Evolutionary conservation across 1,139 yeast genomes (phyloP), one percentile per base, ranked within the genome.

Genomic region (Protomyces gravidus): DNA sequence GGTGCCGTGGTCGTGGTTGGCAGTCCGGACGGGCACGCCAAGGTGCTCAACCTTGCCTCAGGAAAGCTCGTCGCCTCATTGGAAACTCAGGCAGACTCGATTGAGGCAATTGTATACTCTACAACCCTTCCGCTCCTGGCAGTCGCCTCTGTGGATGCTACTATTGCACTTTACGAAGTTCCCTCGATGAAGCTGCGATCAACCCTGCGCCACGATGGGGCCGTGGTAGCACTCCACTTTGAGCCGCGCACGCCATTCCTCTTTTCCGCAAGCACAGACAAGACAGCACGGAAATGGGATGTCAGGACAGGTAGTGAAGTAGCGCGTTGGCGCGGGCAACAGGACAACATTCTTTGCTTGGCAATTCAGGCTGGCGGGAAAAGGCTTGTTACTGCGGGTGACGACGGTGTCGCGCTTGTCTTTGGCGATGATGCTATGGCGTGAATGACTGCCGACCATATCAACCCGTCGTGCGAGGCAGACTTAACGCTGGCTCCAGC

Each of bases 91-190:
- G 56, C 59, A 45, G 60, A 50, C 17, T 55, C 61, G 11, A 62
- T 62, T 15, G 64, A 62, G 55, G 49, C 57, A 17, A 57, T 62
- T 32, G 28, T 50, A 6, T 53, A 87, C 84, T 64, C 72, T 78
- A 56, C 79, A 32, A 45, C 56, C 61, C 17, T 94, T 53, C 98
- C 94, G 73, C 85, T 96, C 2, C 77, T 92, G 62, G 73, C 86
- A 23, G 92, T 96, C 9, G 98, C 98, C 2, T 78, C 88, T 64
- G 97, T 92, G 17, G 84, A 89, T 21, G 98, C 98, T 49, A 87
- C 86, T 65, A 78, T 92, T 17, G 76, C 85, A 61, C 76, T 92
- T 60, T 89, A 86, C 68, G 97, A 92, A 69, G 79, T 90, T 7
- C 81, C 80, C 61, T 85, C 89, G 49, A 89, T 97, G 97, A 83